Conservation (phyloP, 495 filamentous ascomycete species). For the Neurospora tetraspora region DNA sequence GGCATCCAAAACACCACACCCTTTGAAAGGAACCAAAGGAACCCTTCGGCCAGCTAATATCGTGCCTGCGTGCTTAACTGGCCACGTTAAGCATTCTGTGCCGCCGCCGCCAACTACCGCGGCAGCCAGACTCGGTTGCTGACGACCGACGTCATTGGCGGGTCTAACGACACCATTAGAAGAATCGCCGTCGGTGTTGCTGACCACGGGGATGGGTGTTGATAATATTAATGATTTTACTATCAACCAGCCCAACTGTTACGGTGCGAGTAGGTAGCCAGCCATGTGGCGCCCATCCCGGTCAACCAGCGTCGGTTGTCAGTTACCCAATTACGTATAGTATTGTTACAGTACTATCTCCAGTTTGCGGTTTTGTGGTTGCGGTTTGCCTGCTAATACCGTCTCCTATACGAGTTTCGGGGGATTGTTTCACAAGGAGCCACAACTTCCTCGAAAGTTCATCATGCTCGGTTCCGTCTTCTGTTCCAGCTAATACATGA, state of each 20-base stretch:
- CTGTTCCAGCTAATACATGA: background rate
- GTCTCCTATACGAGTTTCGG: background rate
- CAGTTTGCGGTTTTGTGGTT: background rate
- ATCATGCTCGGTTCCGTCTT: background rate
- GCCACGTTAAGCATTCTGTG: background rate
- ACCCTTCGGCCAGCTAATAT: background rate
- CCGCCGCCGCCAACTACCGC: background rate
- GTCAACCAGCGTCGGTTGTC: background rate
- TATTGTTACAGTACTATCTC: background rate
- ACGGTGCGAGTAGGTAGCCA: background rate
- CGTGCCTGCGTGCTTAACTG: background rate
- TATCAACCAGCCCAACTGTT: background rate
- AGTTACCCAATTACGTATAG: background rate
- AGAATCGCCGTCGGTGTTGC: background rate
- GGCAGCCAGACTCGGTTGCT: background rate
- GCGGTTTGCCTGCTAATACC: background rate
- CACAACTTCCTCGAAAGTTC: background rate
- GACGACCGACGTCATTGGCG: background rate
- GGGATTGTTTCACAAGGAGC: background rate
- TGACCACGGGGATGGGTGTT: background rate
- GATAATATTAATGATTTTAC: background rate
- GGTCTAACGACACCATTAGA: background rate
- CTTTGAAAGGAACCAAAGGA: background rate
- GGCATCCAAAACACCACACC: background rate
- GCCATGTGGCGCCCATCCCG: background rate